Base-by-base conservation (phyloP, 2,329 filamentous ascomycete genomes). In the Cadophora gregata region DNA sequence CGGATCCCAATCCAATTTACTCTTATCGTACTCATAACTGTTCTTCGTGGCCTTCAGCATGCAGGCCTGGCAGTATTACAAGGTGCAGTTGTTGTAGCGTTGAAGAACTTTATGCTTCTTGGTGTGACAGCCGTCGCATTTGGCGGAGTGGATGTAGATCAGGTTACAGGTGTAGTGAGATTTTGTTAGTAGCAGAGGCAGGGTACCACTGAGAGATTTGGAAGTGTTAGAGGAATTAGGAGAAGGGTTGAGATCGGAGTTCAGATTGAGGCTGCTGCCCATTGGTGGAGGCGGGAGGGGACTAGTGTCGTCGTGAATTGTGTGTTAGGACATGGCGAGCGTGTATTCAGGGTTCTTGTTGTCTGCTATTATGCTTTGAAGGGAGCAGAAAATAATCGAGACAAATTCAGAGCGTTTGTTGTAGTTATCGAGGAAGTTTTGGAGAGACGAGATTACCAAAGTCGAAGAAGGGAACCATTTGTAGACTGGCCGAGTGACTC, bases 91-190 rank as follows among this genome's bases (percentile, higher is more conserved):
- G 31, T 14, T 2, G 31, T 33, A 58, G n/a, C 53, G 53, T 38
- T 58, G 53, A 3, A 58, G 19, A 1, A 38, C 53, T 24, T 14
- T 21, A 12, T 58, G 53, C 14, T 38, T 58, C 31, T 58, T 58
- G n/a, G 31, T 58, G 53, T 58, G 53, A 21, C 53, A 58, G 9
- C 53, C 53, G 5, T 58, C 53, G n/a, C 53, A 58, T n/a, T 58
- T 33, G 1, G 53, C 31, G 53, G 31, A 38, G 53, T 58, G 53
- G 16, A 24, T 38, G 31, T 58, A 58, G 31, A 19, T 38, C 1
- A 33, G 8, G 16, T 24, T 19, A 31, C 53, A 58, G 16, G n/a
- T 38, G 31, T 10, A 6, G n/a, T 58, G 53, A 1, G 29, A 12
- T 1, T 25, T 58, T 14, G 1, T 25, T 14, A 33, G 31, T 6